Evolutionary conservation across 306 rosid genomes (phyloP), one percentile per base, ranked within the genome.

Genomic region (Cucumis sativus): DNA sequence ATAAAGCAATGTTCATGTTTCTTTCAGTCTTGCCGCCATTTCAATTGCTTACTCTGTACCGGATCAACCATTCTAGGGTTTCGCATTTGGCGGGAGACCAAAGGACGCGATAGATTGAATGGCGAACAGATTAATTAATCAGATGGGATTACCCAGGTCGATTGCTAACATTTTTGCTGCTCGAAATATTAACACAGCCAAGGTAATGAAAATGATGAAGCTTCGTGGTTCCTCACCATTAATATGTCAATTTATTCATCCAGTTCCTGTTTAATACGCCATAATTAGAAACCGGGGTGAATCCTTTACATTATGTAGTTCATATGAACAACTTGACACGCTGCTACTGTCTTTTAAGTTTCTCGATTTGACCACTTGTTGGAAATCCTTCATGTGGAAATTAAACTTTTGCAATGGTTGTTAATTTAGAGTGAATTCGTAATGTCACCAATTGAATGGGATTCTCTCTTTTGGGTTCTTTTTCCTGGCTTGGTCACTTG

Each of bases 141-240:
- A 90, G 82, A 85, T 90, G 92, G 90, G 89, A 35, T 79, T 93
- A 78, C 92, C 92, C 67, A 87, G 80, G 82, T 81, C 91, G 82
- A 86, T 88, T 23, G 86, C 89, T 58, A 87, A 91, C 64, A 78
- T 93, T 82, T 93, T 93, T 82, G 74, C 92, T 35, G 98, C 93
- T 80, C 96, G 96, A 25, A 91, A 88, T 81, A 84, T 93, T 66
- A 82, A 85, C 88, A 91, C 97, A 60, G 91, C 96, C 84, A 85
- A 93, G 93, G 97, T 86, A 77, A 18, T 10, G 25, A 23, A 23
- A 23, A 23, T 23, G 8, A 20, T 6, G 37, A 47, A 52, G 15
- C 61, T 28, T 70, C 23, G 76, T 45, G 20, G 9, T 41, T 47
- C 13, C 13, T 45, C 39, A 16, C 45, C 47, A 72, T 28, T 72